Conservation (phyloP, 441 rosid genomes). For the Gossypium schwendimanii region DNA sequence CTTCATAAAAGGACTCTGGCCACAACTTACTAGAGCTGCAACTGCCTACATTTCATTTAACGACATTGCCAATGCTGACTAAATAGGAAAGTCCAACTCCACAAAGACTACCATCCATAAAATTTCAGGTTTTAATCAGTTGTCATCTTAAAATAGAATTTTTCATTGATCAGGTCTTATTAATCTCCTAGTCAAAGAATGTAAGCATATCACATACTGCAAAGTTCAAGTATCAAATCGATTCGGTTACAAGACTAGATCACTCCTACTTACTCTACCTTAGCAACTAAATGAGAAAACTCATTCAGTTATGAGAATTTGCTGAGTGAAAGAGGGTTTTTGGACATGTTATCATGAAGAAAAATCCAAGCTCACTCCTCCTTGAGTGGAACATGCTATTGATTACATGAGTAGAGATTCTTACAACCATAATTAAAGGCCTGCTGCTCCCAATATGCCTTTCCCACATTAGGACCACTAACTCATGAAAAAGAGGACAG, state of each 20-base stretch:
- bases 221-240: not conserved
- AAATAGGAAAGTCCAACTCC: not conserved
- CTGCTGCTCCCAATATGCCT: conserved; percentile 20
- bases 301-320: not conserved
- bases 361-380: not conserved
- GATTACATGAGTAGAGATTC: conserved; percentile 26
- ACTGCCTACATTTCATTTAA: not conserved
- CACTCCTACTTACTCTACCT: not conserved
- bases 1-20: not conserved
- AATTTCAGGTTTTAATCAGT: not conserved
- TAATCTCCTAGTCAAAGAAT: conserved; percentile 3
- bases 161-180: not conserved
- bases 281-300: not conserved
- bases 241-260: not conserved
- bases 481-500: conserved; percentile 20
- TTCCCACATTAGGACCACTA: conserved; percentile 34
- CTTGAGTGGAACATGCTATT: conserved; percentile 12
- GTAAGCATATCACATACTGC: not conserved
- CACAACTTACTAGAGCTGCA: not conserved
- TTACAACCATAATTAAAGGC: conserved; percentile 22
- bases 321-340: not conserved
- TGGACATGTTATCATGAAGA: not conserved
- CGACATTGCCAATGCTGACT: not conserved
- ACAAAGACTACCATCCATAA: not conserved
- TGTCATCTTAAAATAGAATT: not conserved